Evolutionary conservation across 2,329 filamentous ascomycete genomes (phyloP), one percentile per base, ranked within the genome.

Genomic region (Aspergillus ruber): DNA sequence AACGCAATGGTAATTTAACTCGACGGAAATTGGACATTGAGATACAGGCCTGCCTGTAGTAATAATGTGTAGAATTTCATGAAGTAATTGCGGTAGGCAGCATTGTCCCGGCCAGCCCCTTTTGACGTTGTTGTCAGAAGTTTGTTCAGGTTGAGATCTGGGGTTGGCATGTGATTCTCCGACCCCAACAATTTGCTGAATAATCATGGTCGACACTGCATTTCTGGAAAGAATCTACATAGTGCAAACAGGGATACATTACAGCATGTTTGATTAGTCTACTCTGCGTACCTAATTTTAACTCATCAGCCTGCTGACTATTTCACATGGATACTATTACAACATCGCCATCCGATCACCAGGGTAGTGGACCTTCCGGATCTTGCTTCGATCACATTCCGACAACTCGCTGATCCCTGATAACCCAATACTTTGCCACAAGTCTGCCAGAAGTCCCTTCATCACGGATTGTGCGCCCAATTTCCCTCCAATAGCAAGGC

Each of bases 391-490:
- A 32, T 60, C 58, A 48, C 67, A 69, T 35, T 69, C 66, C 8
- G 52, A 52, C 29, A 69, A 55, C 60, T 55, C 65, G 10, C 57
- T 53, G 46, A 79, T 76, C 0, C 80, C 80, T 2, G 73, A 66
- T 42, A 82, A 62, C 1, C 75, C 75, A 74, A 83, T 77, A 7
- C 70, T 77, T 46, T 79, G 72, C 59, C 82, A 80, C 13, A 74
- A 65, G 59, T 78, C 82, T 21, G 66, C 76, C 43, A 80, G 59
- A 15, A 81, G 55, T 1, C 76, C 73, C 44, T 71, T 70, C 46
- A 80, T 56, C 2, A 77, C 74, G 44, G 77, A 67, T 50, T 73
- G 74, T 1, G 78, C 81, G 8, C 81, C 81, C 36, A 73, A 67
- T 55, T 75, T 72, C 4, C 80, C 81, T 4, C 71, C 74, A 18